A percentile compares a stretch with the other conserved stretches of the same genome.
Conservation (phyloP, 139 green algal species). For the Tetratostichococcus sp. region DNA sequence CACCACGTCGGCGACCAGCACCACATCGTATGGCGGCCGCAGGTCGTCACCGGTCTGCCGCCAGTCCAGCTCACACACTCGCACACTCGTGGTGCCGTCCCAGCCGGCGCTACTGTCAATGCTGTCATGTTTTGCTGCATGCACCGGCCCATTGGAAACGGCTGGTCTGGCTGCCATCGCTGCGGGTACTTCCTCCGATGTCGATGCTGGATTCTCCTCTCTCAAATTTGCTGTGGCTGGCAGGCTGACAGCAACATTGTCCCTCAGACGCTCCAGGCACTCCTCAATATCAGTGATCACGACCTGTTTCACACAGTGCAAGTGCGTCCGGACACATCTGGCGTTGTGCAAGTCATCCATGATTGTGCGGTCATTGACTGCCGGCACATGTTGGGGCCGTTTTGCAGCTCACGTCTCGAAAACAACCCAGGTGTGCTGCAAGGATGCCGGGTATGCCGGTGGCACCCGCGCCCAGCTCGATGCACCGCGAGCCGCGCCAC, state of each 20-base stretch:
- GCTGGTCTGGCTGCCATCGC: no score
- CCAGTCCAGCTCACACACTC: conserved; percentile 13
- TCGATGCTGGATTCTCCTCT: neutral
- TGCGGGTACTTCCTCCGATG: no score
- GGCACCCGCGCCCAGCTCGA: conserved; percentile 13
- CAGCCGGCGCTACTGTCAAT: neutral
- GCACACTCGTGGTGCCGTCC: neutral
- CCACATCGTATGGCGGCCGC: conserved; percentile 1
- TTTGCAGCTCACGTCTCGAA: conserved; percentile 9
- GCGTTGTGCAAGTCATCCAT: no score
- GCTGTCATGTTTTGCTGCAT: no score
- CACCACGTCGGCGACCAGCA: conserved; percentile 2
- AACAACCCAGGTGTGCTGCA: conserved; percentile 12
- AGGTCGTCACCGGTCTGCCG: neutral
- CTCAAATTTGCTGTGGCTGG: conserved; percentile 1
- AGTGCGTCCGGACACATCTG: no score
- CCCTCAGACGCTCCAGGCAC: conserved; percentile 12
- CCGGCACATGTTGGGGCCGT: no score
- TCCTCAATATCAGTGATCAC: conserved; percentile 19
- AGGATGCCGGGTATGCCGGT: conserved; percentile 12
- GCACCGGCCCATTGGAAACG: no score
- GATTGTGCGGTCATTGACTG: no score
- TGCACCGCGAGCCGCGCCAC: conserved; percentile 3
- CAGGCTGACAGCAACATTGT: conserved; percentile 9
- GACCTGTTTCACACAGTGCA: neutral